Conservation (phyloP, 1,284 basidiomycete genomes). For the Cryptococcus wingfieldii region DNA sequence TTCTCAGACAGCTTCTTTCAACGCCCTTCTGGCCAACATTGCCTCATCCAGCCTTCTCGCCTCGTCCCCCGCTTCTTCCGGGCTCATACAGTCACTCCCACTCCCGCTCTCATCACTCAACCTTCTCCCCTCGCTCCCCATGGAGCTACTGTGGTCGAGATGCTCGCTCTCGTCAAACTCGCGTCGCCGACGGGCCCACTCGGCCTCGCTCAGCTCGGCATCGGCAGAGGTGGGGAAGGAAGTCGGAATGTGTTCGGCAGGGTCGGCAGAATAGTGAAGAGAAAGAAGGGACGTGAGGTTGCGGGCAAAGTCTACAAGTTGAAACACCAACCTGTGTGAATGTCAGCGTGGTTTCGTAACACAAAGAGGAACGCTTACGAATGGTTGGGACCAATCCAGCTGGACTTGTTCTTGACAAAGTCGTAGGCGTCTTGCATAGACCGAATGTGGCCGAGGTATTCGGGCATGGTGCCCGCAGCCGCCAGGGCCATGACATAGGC, state of each 20-base stretch:
- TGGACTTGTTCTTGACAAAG: constrained; percentile 82
- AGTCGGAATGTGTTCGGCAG: constrained; percentile 17
- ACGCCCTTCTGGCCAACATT: constrained; percentile 23
- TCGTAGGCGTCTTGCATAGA: constrained; percentile 91
- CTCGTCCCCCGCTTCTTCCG: constrained; percentile 29
- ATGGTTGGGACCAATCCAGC: constrained; percentile 90
- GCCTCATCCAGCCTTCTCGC: constrained; percentile 35
- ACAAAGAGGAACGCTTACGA: constrained; percentile 60
- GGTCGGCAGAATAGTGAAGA: constrained; percentile 26
- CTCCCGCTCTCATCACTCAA: background rate
- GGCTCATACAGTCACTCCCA: constrained; percentile 7
- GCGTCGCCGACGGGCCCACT: constrained; percentile 70
- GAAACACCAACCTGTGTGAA: constrained; percentile 77
- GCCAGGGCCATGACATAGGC: constrained; percentile 94
- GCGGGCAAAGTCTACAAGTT: constrained; percentile 89
- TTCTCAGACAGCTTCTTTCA: background rate
- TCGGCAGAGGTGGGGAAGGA: constrained; percentile 51
- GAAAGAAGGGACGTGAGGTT: constrained; percentile 63
- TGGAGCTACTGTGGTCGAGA: constrained; percentile 68
- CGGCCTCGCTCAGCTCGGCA: constrained; percentile 65
- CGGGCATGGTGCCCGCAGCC: constrained; percentile 61
- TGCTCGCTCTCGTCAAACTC: constrained; percentile 59
- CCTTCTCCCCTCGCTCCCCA: constrained; percentile 73
- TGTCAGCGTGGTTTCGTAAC: constrained; percentile 7
- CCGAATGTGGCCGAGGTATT: constrained; percentile 64